Evolutionary conservation across 805 yeast genomes (phyloP).

Genomic region (Spathaspora boniae): DNA sequence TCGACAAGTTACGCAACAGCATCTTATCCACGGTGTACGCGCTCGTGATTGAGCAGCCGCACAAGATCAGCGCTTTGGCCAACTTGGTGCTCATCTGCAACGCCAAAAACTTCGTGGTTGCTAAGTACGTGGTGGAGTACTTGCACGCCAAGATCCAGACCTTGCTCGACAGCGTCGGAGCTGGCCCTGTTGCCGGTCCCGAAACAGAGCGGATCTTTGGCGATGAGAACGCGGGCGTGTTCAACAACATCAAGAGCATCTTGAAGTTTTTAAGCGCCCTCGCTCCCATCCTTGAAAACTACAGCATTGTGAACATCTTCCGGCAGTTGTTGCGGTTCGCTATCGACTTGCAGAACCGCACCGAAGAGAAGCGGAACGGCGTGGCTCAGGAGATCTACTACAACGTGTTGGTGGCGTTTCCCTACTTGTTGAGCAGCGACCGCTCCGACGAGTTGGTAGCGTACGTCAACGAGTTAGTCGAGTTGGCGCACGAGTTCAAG

Average conservation of each 20-base stretch:
- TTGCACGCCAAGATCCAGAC: conserved; percentile 62
- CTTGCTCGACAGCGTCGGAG: conserved; percentile 37
- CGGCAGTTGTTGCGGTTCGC: conserved; percentile 53
- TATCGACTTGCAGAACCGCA: conserved; percentile 47
- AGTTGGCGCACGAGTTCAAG: conserved; percentile 40
- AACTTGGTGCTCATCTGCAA: conserved; percentile 65
- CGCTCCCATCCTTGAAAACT: conserved; percentile 56
- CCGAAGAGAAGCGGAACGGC: conserved; percentile 40
- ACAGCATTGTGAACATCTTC: conserved; percentile 39
- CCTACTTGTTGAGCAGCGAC: conserved; percentile 54
- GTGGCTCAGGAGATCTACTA: conserved; percentile 68
- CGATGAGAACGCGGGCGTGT: conserved; percentile 48
- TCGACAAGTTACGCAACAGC: conserved; percentile 55
- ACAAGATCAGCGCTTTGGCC: conserved; percentile 72
- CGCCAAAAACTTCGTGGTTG: conserved; percentile 59
- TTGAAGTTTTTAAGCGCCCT: conserved; percentile 68
- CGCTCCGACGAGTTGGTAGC: conserved; percentile 22
- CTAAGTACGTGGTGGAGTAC: conserved; percentile 65
- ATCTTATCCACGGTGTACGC: conserved; percentile 65
- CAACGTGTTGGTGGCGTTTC: conserved; percentile 58
- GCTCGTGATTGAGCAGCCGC: conserved; percentile 83
- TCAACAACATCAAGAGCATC: conserved; percentile 68
- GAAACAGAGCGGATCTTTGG: conserved; percentile 7
- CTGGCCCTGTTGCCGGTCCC: conserved; percentile 28
- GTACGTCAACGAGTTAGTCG: conserved; percentile 40